Evolutionary conservation across 1,284 basidiomycete species (phyloP).

Genomic region (Trametes pubescens): DNA sequence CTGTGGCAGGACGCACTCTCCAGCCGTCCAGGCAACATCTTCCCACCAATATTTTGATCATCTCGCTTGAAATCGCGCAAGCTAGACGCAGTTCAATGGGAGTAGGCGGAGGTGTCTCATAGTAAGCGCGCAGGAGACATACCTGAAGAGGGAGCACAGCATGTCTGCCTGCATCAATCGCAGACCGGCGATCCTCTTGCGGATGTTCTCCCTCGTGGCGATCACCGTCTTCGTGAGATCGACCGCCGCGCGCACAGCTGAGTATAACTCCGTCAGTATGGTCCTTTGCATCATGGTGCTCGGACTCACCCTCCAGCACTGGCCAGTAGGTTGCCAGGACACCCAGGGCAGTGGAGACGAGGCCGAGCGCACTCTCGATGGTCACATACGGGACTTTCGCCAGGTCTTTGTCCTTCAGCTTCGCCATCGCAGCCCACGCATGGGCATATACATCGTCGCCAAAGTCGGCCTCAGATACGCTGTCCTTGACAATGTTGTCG

Average conservation of each 20-base stretch:
- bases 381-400: constrained; percentile 11
- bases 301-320: neutral
- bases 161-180: constrained; percentile 15
- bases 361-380: constrained; percentile 13
- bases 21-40: constrained; percentile 5
- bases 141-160: constrained; percentile 16
- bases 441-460: constrained; percentile 14
- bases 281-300: neutral
- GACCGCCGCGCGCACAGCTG: constrained; percentile 10
- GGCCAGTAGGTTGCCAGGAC: constrained; percentile 8
- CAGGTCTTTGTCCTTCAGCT: constrained; percentile 1
- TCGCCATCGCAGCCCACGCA: constrained; percentile 8
- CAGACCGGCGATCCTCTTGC: constrained; percentile 14
- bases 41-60: neutral
- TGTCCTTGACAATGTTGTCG: neutral
- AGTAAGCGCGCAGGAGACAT: neutral
- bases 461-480: neutral
- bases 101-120: neutral
- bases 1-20: neutral
- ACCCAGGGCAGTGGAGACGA: constrained; percentile 7
- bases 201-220: constrained; percentile 9
- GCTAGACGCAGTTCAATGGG: neutral
- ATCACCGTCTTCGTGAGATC: constrained; percentile 10
- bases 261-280: neutral
- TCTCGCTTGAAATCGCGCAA: constrained; percentile 14